Base-by-base conservation (phyloP, 1,284 basidiomycete genomes). In the Heliocybe sulcata region DNA sequence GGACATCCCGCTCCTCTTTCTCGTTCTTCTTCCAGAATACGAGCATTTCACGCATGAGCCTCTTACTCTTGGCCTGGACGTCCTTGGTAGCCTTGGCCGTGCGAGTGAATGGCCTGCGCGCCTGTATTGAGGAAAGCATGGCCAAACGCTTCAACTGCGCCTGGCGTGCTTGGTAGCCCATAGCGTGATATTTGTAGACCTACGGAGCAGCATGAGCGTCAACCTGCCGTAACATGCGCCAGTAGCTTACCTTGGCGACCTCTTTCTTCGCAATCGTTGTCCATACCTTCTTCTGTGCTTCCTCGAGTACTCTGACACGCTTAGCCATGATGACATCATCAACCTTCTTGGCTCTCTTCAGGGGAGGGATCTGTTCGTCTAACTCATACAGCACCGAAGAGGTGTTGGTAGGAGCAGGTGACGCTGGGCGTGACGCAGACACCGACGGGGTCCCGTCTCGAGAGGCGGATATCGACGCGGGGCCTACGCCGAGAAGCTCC, bases 1-100 rank as follows among this genome's bases (percentile, higher is more conserved):
- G 85, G 27, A 93, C 83, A 58, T 98, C 94, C 54, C 94, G 79
- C 72, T 98, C 95, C 69, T 92, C 89, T 67, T 95, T 94, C 69
- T 99, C 96, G 65, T 98, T 98, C 73, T 94, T 95, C 73, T 91
- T 93, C 94, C 94, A 98, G 74, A 94, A 97, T 27, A 94, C 85
- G 61, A 97, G 85, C 87, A 98, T 94, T 76, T 96, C 89, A 38
- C 90, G 85, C 90, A 94, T 94, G 45, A 94, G 76, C 35, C 90
- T 82, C 66, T 92, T 94, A 11, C 87, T 87, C 67, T 93, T 94
- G 23, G 86, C 84, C 67, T 94, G 92, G 2, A 87, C 79, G 58
- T 98, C 94, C 71, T 98, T 98, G 61, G 81, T 82, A 19, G 85
- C 82, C 71, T 93, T 96, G 29, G 85, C 82, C 14, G 90, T 88